These are phyloP conservation scores for Cryptococcus deneoformans DNA, from an alignment of 1,284 basidiomycete species.

Conservation along the genomic window DNA sequence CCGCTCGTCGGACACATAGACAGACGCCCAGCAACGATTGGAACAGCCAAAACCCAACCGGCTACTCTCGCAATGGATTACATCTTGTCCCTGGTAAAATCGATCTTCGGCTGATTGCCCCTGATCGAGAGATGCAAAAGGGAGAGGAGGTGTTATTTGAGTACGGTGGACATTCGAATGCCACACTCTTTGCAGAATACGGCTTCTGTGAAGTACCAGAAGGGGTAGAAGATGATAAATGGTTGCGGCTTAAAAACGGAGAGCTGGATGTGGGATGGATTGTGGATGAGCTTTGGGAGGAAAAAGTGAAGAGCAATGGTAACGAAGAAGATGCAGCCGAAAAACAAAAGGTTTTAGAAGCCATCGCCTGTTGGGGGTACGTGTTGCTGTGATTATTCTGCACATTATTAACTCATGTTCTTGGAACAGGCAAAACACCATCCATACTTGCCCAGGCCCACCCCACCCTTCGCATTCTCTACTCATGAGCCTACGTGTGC, in stretches of 20 bases:
- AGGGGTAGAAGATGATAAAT: slow-evolving; percentile 35
- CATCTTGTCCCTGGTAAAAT: slow-evolving; percentile 47
- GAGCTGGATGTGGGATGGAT: slow-evolving; percentile 65
- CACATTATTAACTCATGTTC: neutral
- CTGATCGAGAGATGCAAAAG: slow-evolving; percentile 50
- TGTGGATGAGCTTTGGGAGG: slow-evolving; percentile 53
- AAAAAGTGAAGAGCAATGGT: slow-evolving; percentile 14
- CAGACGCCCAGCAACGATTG: neutral
- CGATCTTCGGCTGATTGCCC: slow-evolving; percentile 59
- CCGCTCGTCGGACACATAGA: neutral
- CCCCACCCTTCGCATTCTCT: slow-evolving; percentile 72
- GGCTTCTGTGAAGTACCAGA: slow-evolving; percentile 60
- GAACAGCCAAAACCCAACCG: slow-evolving; percentile 49
- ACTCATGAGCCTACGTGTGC: slow-evolving; percentile 65
- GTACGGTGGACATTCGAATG: slow-evolving; percentile 73
- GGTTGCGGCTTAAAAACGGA: slow-evolving; percentile 16
- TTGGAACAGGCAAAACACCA: slow-evolving; percentile 64
- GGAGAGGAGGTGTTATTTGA: slow-evolving; percentile 67
- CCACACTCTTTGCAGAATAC: slow-evolving; percentile 74
- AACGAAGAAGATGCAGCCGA: slow-evolving; percentile 35
- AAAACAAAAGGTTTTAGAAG: slow-evolving; percentile 57
- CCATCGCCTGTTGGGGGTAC: slow-evolving; percentile 74
- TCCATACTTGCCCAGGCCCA: slow-evolving; percentile 60
- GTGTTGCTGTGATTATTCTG: slow-evolving; percentile 3
- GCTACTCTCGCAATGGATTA: slow-evolving; percentile 49